Base-by-base conservation (phyloP, 495 filamentous ascomycete genomes). In the Neurospora discreta region DNA sequence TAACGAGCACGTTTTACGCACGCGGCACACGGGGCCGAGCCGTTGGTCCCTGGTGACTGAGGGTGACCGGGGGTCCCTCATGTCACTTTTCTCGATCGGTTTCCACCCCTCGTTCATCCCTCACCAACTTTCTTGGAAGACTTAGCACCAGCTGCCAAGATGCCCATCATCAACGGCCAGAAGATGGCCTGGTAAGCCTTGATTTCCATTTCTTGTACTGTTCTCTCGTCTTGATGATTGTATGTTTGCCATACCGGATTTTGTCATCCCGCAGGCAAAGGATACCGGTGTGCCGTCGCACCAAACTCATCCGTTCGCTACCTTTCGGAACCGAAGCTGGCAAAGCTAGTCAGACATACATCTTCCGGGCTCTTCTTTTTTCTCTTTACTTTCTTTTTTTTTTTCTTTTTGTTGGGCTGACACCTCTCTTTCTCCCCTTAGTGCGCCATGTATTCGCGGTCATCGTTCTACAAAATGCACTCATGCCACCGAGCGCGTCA, bases 401-500 rank as follows among this genome's bases (percentile, higher is more conserved):
- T 36, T 36, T 36, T 36, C 6, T 3, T 36, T 36, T 36, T 36
- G 4, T 36, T 2, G 6, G 13, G 76, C 79, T 81, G 69, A 81
- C 77, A 52, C 23, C 68, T 43, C 3, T 60, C 70, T 30, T 68
- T 20, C 10, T 44, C 26, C 71, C 39, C 69, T 69, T 77, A 95
- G 92, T 78, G 89, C 90, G 83, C 90, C 91, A 77, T 96, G 93
- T 75, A 92, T 95, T 74, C 90, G 91, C 70, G 93, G 93, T 69
- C 93, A 96, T 80, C 90, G 93, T 75, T 94, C 93, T 30, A 92
- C 92, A 74, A 92, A 90, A 85, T 96, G 93, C 77, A 88, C 86
- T 40, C 92, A 96, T 82, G 88, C 85, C 69, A 87, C 90, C 71
- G 86, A 87, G 60, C 87, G 92, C 74, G 80, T 93, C 23, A 90